These are phyloP conservation scores for Botrytis galanthina DNA, from an alignment of 2,329 filamentous ascomycete species.

Conservation along the genomic window DNA sequence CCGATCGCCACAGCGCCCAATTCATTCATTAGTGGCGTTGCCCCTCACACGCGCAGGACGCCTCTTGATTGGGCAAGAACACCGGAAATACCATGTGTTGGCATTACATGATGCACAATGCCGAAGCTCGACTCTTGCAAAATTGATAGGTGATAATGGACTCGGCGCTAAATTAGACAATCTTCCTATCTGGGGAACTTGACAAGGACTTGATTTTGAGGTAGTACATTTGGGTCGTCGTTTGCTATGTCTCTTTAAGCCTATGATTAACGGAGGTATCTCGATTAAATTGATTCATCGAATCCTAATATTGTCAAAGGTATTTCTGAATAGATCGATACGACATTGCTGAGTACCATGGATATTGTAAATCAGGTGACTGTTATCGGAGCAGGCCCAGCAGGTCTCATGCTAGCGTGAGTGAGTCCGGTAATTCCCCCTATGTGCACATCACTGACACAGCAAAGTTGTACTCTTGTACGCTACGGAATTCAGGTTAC, in stretches of 20 bases:
- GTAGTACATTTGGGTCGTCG: background rate
- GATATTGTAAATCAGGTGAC: slow-evolving; percentile 27
- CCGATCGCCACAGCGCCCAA: background rate
- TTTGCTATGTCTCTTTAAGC: background rate
- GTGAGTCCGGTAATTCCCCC: background rate
- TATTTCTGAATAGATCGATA: too few relatives aligned
- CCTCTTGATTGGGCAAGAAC: background rate
- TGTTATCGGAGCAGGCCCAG: slow-evolving; percentile 45
- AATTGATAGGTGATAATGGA: background rate
- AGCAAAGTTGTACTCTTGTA: slow-evolving; percentile 47
- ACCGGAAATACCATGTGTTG: background rate
- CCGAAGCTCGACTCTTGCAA: background rate
- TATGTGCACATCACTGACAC: slow-evolving; percentile 39
- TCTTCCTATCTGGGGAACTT: background rate
- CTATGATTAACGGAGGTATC: background rate
- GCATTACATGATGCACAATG: slow-evolving; percentile 8
- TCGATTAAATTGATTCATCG: too few relatives aligned
- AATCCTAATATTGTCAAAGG: background rate
- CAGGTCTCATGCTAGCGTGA: slow-evolving; percentile 43
- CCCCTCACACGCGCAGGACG: background rate
- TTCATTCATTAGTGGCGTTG: background rate
- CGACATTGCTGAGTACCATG: background rate
- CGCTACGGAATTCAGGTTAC: slow-evolving; percentile 64
- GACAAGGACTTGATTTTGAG: background rate
- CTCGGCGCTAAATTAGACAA: background rate